Base-by-base conservation (phyloP, 2,329 filamentous ascomycete species). In the Colletotrichum filicis region DNA sequence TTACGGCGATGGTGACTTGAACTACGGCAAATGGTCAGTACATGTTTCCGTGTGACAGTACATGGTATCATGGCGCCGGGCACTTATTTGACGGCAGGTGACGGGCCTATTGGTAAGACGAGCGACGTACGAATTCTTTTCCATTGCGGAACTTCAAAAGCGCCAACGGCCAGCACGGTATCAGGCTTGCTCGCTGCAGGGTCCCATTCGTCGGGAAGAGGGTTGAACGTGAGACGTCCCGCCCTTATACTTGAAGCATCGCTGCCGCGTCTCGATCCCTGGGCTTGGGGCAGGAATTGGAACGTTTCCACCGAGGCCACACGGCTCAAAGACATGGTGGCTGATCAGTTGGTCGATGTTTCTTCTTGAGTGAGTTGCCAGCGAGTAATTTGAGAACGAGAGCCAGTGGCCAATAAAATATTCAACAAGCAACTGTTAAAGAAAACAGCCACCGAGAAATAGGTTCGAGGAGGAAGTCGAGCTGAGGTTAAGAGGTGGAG, bases 91-190 rank as follows among this genome's bases (percentile, higher is more conserved):
- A 14, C 22, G 24, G 53, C 42, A 26, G 9, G 14, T 28, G 28
- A 35, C 32, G n/a, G 37, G 52, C 37, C 4, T 19, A 32, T 19
- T n/a, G 14, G 30, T 11, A 30, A 16, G 37, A 37, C 57, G 19
- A 14, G 35, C 3, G 19, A 84, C 87, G 79, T 80, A 89, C 87
- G 80, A 66, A 87, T 79, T 75, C 88, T 83, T 79, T 87, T 89
- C 88, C 88, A 89, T 74, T 79, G 80, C 35, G 87, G 85, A 32
- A 90, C 87, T 75, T 89, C 85, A 74, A 89, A 90, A 14, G 88
- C 88, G 4, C 86, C 85, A 11, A 89, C 83, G 5, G 87, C 83
- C 61, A 86, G 83, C n/a, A 82, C 80, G 69, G 83, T 83, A 35
- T 85, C 83, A n/a, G 82, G 77, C 19, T 82, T 80, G 61, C 80